Base-by-base conservation (phyloP, 2,329 filamentous ascomycete genomes). In the Penicillium sp. region DNA sequence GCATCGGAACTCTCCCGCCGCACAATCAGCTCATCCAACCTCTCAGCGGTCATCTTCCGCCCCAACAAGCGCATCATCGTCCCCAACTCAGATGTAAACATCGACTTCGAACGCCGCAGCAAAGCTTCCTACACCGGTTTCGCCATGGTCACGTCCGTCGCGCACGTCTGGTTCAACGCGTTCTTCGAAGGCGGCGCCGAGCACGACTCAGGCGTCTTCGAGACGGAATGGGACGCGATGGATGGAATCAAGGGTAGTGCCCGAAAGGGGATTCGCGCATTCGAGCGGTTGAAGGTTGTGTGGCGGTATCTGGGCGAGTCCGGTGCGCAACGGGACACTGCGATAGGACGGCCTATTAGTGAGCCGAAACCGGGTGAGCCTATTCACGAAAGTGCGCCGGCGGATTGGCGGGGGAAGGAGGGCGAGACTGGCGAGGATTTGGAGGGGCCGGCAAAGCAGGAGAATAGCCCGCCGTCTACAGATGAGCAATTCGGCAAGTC, bases 111-210 rank as follows among this genome's bases (percentile, higher is more conserved):
- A 77, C 86, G 92, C 7, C 87, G 93, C 37, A 96, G 92, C 76
- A 90, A 89, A 69, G 87, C 90, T 3, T 87, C 90, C 1, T 90
- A 90, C 68, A 83, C 83, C 6, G 89, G 92, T 1, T 85, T 91
- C 66, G 92, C 91, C 0, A 91, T 98, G 87, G 92, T 97, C 3
- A 96, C 94, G 0, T 88, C 93, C 0, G 88, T 98, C 10, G 93
- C 93, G 0, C 94, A 98, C 70, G 91, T 96, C 16, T 99, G 95
- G 95, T 96, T 97, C 81, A 99, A 99, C 70, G 82, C 88, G 1
- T 98, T 88, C 76, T 98, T 98, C 69, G 95, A 98, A 77, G 92
- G 93, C 46, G 91, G 90, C 24, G 78, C 81, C 16, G 82, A 91
- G 0, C 83, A 89, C 50, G 83, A 88, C 44, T 90, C 84, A 10